These are phyloP conservation scores for Globisporangium perplexum DNA, from an alignment of 352 stramenopile species.

Conservation along the genomic window DNA sequence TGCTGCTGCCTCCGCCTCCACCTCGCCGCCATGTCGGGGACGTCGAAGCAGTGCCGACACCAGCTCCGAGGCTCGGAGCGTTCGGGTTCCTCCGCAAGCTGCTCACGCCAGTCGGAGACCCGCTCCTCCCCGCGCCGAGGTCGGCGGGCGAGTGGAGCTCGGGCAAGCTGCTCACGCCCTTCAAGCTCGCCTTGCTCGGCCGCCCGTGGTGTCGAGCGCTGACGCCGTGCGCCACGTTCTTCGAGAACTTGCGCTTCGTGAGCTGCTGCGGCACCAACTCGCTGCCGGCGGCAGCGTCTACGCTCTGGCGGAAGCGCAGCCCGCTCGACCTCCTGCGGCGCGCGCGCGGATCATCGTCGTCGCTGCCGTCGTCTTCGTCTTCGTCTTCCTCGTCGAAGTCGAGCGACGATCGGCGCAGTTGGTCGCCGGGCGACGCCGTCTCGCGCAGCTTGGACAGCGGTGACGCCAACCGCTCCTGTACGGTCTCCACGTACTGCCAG, in stretches of 20 bases:
- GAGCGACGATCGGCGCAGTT: conserved; percentile 8
- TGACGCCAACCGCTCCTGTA: conserved; percentile 33
- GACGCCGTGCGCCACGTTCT: conserved; percentile 1
- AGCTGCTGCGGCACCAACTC: background rate
- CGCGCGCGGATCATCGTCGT: background rate
- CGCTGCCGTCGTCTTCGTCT: background rate
- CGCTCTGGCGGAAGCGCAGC: background rate
- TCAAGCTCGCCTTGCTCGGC: conserved; percentile 12
- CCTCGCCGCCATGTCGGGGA: conserved; percentile 1
- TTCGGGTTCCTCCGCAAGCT: background rate
- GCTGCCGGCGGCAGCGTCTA: background rate
- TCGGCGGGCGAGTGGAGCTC: conserved; percentile 20
- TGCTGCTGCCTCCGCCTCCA: background rate
- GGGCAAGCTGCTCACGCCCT: conserved; percentile 29
- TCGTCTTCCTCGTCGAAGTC: conserved; percentile 9
- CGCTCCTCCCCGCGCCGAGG: background rate
- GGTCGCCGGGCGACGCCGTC: background rate
- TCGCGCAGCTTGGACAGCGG: background rate
- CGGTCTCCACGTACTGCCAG: conserved; percentile 58
- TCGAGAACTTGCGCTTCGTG: conserved; percentile 12
- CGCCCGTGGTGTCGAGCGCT: conserved; percentile 1
- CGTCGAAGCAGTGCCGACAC: background rate
- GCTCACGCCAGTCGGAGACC: background rate
- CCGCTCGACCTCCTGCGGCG: background rate
- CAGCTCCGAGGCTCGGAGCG: background rate